These are phyloP conservation scores for Pythium rhizo-oryzae DNA, from an alignment of 352 stramenopile species.

Conservation along the genomic window DNA sequence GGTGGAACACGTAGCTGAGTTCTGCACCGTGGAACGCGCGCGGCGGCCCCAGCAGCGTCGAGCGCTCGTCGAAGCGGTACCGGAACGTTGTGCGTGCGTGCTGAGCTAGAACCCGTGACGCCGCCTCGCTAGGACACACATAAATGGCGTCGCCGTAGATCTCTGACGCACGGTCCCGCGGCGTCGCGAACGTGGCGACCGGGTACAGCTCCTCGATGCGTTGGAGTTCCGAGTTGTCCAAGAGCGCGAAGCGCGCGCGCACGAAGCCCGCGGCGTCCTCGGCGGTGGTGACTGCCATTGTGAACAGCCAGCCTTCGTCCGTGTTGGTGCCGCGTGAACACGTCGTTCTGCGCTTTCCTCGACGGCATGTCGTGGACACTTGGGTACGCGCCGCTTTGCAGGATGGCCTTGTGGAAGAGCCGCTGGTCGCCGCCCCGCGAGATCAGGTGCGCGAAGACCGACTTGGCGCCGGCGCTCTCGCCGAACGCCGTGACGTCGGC, in stretches of 20 bases:
- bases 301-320: conserved; percentile 4
- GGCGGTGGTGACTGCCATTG: not conserved
- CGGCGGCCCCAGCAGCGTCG: not conserved
- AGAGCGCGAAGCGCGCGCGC: not conserved
- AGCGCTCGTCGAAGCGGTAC: conserved; percentile 21
- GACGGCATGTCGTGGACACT: not conserved
- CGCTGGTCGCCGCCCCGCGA: conserved; percentile 2
- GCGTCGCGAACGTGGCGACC: not conserved
- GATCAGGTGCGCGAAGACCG: not conserved
- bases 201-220: conserved; percentile 7
- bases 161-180: not conserved
- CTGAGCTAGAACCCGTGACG: not conserved
- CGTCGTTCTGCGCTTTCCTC: not conserved
- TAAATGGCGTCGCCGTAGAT: conserved; percentile 11
- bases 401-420: conserved; percentile 15
- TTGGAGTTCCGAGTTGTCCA: not conserved
- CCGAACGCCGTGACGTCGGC: conserved; percentile 35
- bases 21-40: conserved; percentile 10
- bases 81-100: not conserved
- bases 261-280: not conserved
- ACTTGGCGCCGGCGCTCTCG: conserved; percentile 10
- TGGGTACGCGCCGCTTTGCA: conserved; percentile 7
- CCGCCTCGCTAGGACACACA: conserved; percentile 13
- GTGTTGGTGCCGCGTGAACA: conserved; percentile 13
- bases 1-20: conserved; percentile 17